Conservation (phyloP, 1,284 basidiomycete genomes). For the Apiotrichum veenhuisii region DNA sequence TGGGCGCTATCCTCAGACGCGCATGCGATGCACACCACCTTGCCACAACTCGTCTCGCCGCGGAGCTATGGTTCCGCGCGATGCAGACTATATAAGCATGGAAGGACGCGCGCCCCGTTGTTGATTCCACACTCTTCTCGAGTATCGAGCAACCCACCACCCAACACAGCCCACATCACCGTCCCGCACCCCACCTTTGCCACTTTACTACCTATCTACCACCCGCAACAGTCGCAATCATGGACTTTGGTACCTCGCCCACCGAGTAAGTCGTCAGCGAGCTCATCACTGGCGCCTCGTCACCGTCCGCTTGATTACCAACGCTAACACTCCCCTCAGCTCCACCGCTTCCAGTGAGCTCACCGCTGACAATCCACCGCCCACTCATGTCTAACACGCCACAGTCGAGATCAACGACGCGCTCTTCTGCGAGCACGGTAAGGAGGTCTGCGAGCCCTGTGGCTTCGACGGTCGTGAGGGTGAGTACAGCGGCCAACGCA, state of each 20-base stretch:
- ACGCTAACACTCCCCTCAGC: slow-evolving; percentile 15
- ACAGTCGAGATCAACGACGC: slow-evolving; percentile 51
- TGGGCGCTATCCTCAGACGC: too few species aligned
- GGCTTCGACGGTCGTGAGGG: slow-evolving; percentile 25
- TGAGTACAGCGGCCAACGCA: slow-evolving; percentile 7
- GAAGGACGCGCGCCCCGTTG: background rate
- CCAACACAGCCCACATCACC: background rate
- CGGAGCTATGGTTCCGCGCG: too few species aligned
- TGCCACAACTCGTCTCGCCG: too few species aligned
- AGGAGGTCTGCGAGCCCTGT: slow-evolving; percentile 46
- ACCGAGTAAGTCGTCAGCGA: slow-evolving; percentile 49
- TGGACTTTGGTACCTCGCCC: slow-evolving; percentile 39
- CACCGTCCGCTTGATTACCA: background rate
- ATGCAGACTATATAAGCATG: slow-evolving; percentile 1
- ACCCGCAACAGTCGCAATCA: slow-evolving; percentile 15
- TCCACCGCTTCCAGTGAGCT: slow-evolving; percentile 22
- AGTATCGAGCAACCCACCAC: background rate
- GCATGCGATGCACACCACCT: too few species aligned
- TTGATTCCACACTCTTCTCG: background rate
- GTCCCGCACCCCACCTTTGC: background rate
- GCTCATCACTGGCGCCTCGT: too few species aligned
- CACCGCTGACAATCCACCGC: background rate
- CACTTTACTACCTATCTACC: background rate
- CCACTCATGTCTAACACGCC: slow-evolving; percentile 1
- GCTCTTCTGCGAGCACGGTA: slow-evolving; percentile 50